Conservation (phyloP, 148 eudicot species). For the Nepenthes mirabilis region DNA sequence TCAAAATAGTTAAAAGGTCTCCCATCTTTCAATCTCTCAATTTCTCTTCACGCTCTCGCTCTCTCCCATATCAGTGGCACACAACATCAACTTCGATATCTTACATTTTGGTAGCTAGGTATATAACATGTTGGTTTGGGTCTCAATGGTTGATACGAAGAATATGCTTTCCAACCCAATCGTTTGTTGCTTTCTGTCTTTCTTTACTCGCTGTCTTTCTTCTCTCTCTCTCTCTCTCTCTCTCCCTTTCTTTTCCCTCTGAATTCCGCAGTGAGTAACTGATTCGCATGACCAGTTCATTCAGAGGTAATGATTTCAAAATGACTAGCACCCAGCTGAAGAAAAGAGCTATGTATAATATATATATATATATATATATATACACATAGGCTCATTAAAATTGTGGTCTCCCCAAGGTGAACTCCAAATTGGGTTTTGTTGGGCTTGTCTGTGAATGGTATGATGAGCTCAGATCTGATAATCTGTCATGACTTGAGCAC, state of each 20-base stretch:
- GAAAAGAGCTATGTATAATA: too few relatives aligned
- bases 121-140: neutral
- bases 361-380: neutral
- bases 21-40: too few relatives aligned
- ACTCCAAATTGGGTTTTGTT: conserved; percentile 77
- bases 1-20: too few relatives aligned
- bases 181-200: conserved; percentile 22
- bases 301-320: conserved; percentile 41
- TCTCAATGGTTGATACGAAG: neutral
- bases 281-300: conserved; percentile 33
- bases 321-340: conserved; percentile 22
- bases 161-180: neutral
- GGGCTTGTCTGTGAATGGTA: conserved; percentile 42
- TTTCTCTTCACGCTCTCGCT: too few relatives aligned
- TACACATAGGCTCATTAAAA: conserved; percentile 2
- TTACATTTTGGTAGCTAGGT: neutral
- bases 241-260: neutral
- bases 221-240: conserved; percentile 6
- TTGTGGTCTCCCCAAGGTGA: conserved; percentile 77
- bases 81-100: too few relatives aligned
- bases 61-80: too few relatives aligned
- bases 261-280: conserved; percentile 35
- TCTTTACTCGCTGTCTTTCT: conserved; percentile 19
- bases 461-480: conserved; percentile 72
- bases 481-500: conserved; percentile 52